Evolutionary conservation across 2,329 filamentous ascomycete genomes (phyloP).

Genomic region (Colletotrichum higginsianum): DNA sequence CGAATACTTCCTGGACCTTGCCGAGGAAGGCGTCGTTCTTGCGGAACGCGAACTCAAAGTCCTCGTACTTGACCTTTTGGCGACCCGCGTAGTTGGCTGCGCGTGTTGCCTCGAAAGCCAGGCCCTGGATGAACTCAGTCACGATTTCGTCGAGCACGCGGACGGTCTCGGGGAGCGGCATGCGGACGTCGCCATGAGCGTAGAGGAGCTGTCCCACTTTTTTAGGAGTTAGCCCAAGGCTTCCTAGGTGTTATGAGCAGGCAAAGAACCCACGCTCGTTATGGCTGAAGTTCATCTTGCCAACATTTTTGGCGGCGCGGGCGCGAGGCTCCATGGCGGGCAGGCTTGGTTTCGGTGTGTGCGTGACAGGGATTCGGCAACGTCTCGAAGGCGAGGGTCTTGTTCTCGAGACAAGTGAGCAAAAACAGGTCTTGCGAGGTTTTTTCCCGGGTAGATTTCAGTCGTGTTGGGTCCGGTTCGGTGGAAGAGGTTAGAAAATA

Average conservation of each 20-base stretch:
- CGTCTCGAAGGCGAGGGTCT: neutral
- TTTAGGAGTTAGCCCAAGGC: slow-evolving; percentile 13
- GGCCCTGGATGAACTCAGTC: slow-evolving; percentile 95
- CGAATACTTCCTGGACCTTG: slow-evolving; percentile 89
- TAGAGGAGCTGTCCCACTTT: slow-evolving; percentile 82
- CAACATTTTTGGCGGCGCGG: slow-evolving; percentile 83
- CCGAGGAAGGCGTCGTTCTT: slow-evolving; percentile 89
- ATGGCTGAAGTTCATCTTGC: slow-evolving; percentile 84
- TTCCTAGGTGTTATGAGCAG: neutral
- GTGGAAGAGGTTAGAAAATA: neutral
- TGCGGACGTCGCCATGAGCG: slow-evolving; percentile 83
- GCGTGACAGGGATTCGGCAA: neutral
- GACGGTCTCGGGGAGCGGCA: slow-evolving; percentile 87
- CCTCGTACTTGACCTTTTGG: slow-evolving; percentile 98
- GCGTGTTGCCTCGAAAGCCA: slow-evolving; percentile 90
- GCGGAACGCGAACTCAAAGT: slow-evolving; percentile 95
- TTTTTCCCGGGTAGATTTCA: neutral
- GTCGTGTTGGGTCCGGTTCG: neutral
- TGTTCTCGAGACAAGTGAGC: neutral
- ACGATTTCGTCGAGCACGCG: slow-evolving; percentile 94
- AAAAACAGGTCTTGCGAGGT: no score
- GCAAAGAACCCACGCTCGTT: slow-evolving; percentile 73
- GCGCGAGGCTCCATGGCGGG: slow-evolving; percentile 81
- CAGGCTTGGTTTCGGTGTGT: neutral
- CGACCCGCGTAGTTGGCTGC: slow-evolving; percentile 89